phyloP scores from a whole-genome alignment of 345 rosid genomes.

The Moricandia arvensis region DNA sequence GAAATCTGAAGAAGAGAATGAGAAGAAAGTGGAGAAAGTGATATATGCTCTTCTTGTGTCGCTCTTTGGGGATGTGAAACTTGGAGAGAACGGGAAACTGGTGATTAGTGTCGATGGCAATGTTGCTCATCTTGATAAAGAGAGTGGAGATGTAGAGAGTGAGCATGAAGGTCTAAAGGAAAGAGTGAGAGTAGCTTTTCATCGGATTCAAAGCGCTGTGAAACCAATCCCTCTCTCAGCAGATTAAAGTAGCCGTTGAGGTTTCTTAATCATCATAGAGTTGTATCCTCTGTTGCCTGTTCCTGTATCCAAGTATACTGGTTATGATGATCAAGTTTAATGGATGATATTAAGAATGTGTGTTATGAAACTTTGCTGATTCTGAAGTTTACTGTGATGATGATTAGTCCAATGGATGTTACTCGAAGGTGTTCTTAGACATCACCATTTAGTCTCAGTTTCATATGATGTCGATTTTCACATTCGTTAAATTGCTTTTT shows the following conservation, averaged over 20 bases:
- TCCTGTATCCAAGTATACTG: constrained; percentile 8
- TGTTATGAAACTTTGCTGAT: constrained; percentile 6
- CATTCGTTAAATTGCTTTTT: too few species aligned
- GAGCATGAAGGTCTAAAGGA: constrained; percentile 86
- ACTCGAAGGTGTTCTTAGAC: background rate
- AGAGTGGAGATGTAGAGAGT: constrained; percentile 86
- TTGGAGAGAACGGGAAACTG: constrained; percentile 74
- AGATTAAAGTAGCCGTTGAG: background rate
- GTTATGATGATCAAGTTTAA: background rate
- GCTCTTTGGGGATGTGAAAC: constrained; percentile 86
- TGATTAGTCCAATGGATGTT: background rate
- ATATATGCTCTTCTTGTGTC: constrained; percentile 77
- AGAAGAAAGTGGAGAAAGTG: constrained; percentile 75
- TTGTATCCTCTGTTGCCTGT: background rate
- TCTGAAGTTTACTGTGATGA: background rate
- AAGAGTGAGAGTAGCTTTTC: constrained; percentile 62
- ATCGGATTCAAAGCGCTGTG: constrained; percentile 70
- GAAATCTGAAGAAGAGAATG: constrained; percentile 62
- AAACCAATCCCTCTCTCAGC: constrained; percentile 67
- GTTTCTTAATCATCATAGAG: background rate
- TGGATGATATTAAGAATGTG: constrained; percentile 14
- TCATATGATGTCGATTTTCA: background rate
- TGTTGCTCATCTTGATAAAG: constrained; percentile 72
- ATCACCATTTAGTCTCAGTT: background rate
- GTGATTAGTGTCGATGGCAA: constrained; percentile 73